Evolutionary conservation across 345 rosid species (phyloP).

Genomic region (Ricinus communis): DNA sequence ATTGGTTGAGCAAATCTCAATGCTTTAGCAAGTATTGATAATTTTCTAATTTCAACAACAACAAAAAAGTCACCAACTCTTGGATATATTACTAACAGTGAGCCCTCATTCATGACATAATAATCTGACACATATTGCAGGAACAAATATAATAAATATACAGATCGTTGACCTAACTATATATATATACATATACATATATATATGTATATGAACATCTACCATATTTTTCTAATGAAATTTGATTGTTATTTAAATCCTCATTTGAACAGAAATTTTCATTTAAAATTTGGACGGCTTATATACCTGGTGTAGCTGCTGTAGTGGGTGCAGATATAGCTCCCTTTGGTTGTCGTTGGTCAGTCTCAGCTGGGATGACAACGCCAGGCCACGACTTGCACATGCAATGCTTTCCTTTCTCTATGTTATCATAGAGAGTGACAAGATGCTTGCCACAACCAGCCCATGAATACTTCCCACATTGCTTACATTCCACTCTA

Average conservation of each 20-base stretch:
- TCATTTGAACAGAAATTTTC: too few species aligned
- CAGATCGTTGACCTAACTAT: not conserved
- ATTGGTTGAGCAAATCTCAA: too few species aligned
- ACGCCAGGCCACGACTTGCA: conserved; percentile 63
- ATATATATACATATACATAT: too few species aligned
- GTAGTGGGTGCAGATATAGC: conserved; percentile 11
- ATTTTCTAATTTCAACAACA: not conserved
- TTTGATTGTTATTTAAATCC: too few species aligned
- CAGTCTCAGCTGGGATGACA: conserved; percentile 14
- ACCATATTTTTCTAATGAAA: too few species aligned
- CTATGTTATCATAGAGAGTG: conserved; percentile 42
- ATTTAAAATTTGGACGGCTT: too few species aligned
- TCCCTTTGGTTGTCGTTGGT: not conserved
- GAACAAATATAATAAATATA: too few species aligned
- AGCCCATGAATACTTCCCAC: conserved; percentile 44
- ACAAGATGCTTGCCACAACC: conserved; percentile 55
- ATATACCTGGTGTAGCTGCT: conserved; percentile 19
- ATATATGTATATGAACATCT: too few species aligned
- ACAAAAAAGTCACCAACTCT: not conserved
- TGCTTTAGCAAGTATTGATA: too few species aligned
- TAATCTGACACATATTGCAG: not conserved
- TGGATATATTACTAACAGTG: not conserved
- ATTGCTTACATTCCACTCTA: conserved; percentile 47
- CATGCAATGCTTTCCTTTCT: conserved; percentile 50
- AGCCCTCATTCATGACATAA: not conserved